Evolutionary conservation across 805 yeast genomes (phyloP).

Genomic region (Starmerella sp.): DNA sequence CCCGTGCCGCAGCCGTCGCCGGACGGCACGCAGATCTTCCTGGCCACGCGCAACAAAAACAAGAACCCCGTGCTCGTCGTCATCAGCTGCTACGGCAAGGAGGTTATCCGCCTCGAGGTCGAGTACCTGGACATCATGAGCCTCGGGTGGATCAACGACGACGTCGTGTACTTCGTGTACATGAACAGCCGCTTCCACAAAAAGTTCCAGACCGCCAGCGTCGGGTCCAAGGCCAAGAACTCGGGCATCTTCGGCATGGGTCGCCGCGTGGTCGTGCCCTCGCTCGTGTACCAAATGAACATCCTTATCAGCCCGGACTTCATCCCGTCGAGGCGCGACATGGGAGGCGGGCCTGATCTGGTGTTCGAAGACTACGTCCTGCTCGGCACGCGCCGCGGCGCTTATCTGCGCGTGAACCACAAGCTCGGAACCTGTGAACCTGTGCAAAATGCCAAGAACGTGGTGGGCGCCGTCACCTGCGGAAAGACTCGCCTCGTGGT

Average conservation of each 20-base stretch:
- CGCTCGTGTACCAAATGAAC: conserved; percentile 7
- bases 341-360: conserved; percentile 9
- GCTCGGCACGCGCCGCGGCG: conserved; percentile 12
- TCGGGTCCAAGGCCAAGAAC: conserved; percentile 8
- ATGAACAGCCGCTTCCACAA: conserved; percentile 18
- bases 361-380: conserved; percentile 16
- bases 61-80: conserved; percentile 6
- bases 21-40: conserved; percentile 17
- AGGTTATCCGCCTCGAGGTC: conserved; percentile 10
- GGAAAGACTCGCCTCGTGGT: background rate
- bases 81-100: conserved; percentile 17
- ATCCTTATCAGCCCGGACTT: conserved; percentile 12
- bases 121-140: conserved; percentile 17
- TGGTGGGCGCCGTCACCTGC: conserved; percentile 10
- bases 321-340: conserved; percentile 7
- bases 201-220: conserved; percentile 15
- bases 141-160: conserved; percentile 18
- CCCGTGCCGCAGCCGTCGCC: conserved; percentile 16
- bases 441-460: conserved; percentile 13
- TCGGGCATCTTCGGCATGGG: conserved; percentile 18
- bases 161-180: conserved; percentile 17
- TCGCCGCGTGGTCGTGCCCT: conserved; percentile 6
- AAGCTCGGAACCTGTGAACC: conserved; percentile 13
- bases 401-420: conserved; percentile 15
- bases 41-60: conserved; percentile 11